Conservation (phyloP, 495 filamentous ascomycete genomes). For the Oleoguttula mirabilis region DNA sequence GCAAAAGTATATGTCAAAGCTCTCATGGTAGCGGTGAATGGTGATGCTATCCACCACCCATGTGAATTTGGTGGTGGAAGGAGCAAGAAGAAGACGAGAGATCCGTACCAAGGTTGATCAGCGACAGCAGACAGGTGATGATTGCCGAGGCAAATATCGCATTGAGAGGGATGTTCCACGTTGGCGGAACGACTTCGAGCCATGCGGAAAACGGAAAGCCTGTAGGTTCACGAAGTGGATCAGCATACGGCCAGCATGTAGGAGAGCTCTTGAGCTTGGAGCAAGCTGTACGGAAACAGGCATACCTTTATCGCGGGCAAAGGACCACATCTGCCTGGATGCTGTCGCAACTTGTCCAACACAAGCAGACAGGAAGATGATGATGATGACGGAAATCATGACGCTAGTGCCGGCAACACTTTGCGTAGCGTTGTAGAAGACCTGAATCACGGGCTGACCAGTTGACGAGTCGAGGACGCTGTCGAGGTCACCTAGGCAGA, state of each 20-base stretch:
- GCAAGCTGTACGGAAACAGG: slow-evolving; percentile 21
- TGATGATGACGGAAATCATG: slow-evolving; percentile 1
- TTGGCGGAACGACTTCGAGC: not conserved
- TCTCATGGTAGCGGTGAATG: no score
- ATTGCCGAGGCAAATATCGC: slow-evolving; percentile 36
- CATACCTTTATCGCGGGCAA: slow-evolving; percentile 12
- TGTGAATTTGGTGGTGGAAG: no score
- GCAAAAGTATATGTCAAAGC: no score
- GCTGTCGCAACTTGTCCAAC: not conserved
- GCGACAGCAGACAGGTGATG: slow-evolving; percentile 41
- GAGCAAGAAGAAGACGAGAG: no score
- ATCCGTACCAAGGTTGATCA: slow-evolving; percentile 46
- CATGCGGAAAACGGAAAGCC: slow-evolving; percentile 6
- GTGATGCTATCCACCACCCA: no score
- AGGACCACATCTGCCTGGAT: slow-evolving; percentile 10
- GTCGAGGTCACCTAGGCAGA: not conserved
- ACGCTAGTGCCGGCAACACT: slow-evolving; percentile 2
- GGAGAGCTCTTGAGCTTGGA: slow-evolving; percentile 26
- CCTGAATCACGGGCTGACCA: slow-evolving; percentile 6
- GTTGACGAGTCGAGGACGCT: not conserved
- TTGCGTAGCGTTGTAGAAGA: slow-evolving; percentile 3
- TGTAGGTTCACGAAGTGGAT: not conserved
- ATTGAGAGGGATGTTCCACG: slow-evolving; percentile 12
- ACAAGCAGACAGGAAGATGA: slow-evolving; percentile 1
- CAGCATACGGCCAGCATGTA: slow-evolving; percentile 20